phyloP scores from a whole-genome alignment of 139 green algal species.

The Coccomyxa sp. region DNA sequence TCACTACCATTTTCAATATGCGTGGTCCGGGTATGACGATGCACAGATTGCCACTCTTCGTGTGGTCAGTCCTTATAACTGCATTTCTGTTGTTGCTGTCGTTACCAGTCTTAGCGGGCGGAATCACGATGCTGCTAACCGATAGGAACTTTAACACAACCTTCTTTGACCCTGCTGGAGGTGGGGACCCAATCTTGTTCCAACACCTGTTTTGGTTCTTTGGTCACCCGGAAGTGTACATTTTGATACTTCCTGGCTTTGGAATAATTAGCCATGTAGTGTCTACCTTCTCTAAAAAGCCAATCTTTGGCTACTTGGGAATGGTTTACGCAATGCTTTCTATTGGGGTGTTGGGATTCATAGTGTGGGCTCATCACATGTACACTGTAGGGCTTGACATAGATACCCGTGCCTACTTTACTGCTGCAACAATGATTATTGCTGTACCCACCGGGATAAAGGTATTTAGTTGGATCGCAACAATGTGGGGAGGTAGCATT shows the following conservation, averaged over 20 bases:
- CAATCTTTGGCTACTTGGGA: slow-evolving; percentile 47
- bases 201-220: slow-evolving; percentile 66
- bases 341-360: slow-evolving; percentile 57
- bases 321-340: slow-evolving; percentile 57
- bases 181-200: slow-evolving; percentile 48
- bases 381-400: slow-evolving; percentile 65
- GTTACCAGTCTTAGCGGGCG: slow-evolving; percentile 55
- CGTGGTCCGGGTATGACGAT: slow-evolving; percentile 59
- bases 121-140: slow-evolving; percentile 61
- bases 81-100: slow-evolving; percentile 42
- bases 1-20: slow-evolving; percentile 61
- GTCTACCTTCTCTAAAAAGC: slow-evolving; percentile 52
- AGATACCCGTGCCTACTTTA: slow-evolving; percentile 70
- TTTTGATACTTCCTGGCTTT: slow-evolving; percentile 60
- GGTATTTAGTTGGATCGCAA: slow-evolving; percentile 68
- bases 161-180: slow-evolving; percentile 54
- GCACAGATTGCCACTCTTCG: slow-evolving; percentile 53
- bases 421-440: slow-evolving; percentile 74
- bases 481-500: slow-evolving; percentile 64
- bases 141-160: slow-evolving; percentile 64
- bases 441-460: slow-evolving; percentile 66
- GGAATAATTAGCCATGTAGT: slow-evolving; percentile 51
- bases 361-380: slow-evolving; percentile 67
- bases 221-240: slow-evolving; percentile 41
- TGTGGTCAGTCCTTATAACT: slow-evolving; percentile 56